Percentiles rank a stretch among this genome's conserved stretches.
phyloP scores from a whole-genome alignment of 805 yeast genomes.

The Zygoascus flipseniorum region DNA sequence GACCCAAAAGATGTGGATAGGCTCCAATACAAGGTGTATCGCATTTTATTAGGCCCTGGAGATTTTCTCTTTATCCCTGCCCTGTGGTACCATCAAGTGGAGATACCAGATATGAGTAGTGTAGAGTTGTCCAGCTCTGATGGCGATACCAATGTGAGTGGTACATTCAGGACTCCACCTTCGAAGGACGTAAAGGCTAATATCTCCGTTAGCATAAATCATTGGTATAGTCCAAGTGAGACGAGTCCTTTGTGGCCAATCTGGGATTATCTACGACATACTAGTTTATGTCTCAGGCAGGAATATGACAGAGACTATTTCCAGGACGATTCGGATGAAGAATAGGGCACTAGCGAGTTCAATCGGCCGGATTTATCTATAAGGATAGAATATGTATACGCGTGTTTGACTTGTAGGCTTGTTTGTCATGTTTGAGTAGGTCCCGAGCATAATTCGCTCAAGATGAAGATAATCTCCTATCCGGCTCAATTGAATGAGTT shows the following conservation, averaged over 20 bases:
- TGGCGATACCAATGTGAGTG: not conserved
- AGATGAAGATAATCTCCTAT: conserved; percentile 14
- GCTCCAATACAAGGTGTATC: conserved; percentile 16
- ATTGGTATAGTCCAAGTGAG: conserved; percentile 26
- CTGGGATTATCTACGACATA: conserved; percentile 25
- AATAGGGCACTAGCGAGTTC: not conserved
- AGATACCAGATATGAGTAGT: conserved; percentile 10
- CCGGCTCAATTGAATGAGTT: conserved; percentile 22
- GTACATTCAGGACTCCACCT: not conserved
- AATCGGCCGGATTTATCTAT: conserved; percentile 2
- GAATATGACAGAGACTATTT: conserved; percentile 19
- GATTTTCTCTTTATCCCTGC: conserved; percentile 33
- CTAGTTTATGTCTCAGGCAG: conserved; percentile 15
- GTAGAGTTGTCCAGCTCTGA: not conserved
- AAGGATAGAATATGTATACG: too few relatives aligned
- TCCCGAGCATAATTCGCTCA: not conserved
- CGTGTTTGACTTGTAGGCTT: not conserved
- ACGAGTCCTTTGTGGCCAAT: conserved; percentile 23
- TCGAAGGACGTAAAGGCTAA: not conserved
- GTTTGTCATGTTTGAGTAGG: not conserved
- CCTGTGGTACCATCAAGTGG: conserved; percentile 34
- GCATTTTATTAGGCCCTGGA: conserved; percentile 29
- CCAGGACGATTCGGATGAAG: not conserved
- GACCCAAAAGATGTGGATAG: conserved; percentile 22
- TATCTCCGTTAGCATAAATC: conserved; percentile 25